A percentile compares a stretch with the other conserved stretches of the same genome.
phyloP scores from a whole-genome alignment of 108 stramenopile genomes.

The Skeletonema marinoi region DNA sequence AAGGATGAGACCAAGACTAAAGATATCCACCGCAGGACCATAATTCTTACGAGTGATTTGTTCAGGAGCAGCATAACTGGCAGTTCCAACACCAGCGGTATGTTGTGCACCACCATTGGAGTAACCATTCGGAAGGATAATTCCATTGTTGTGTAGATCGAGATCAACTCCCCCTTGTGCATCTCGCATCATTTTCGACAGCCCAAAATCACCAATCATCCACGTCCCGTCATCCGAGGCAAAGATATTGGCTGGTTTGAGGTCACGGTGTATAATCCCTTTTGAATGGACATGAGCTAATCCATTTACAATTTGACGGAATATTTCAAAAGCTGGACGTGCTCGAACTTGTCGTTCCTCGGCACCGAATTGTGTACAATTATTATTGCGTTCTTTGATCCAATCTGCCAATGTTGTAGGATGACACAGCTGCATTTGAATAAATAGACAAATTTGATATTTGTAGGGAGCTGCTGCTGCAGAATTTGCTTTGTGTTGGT shows the following conservation, averaged over 20 bases:
- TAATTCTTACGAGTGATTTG: slow-evolving; percentile 78
- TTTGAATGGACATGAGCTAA: slow-evolving; percentile 81
- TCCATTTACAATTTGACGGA: slow-evolving; percentile 74
- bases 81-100: slow-evolving; percentile 93
- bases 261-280: slow-evolving; percentile 85
- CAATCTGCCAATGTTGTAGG: slow-evolving; percentile 85
- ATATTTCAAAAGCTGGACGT: slow-evolving; percentile 55
- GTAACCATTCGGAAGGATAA: slow-evolving; percentile 7
- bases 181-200: slow-evolving; percentile 65
- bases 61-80: slow-evolving; percentile 94
- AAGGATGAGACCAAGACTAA: slow-evolving; percentile 91
- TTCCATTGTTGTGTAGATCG: slow-evolving; percentile 17
- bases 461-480: slow-evolving; percentile 43
- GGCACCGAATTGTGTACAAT: slow-evolving; percentile 26
- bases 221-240: slow-evolving; percentile 61
- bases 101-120: slow-evolving; percentile 11
- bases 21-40: slow-evolving; percentile 90
- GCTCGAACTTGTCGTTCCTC: slow-evolving; percentile 51
- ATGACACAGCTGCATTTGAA: slow-evolving; percentile 94
- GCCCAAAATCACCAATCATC: slow-evolving; percentile 95
- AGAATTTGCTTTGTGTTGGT: background rate
- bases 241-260: slow-evolving; percentile 91
- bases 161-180: slow-evolving; percentile 22
- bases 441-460: slow-evolving; percentile 87
- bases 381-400: slow-evolving; percentile 76